Conservation (phyloP, 2,329 filamentous ascomycete species). For the Fusarium lyarnte region DNA sequence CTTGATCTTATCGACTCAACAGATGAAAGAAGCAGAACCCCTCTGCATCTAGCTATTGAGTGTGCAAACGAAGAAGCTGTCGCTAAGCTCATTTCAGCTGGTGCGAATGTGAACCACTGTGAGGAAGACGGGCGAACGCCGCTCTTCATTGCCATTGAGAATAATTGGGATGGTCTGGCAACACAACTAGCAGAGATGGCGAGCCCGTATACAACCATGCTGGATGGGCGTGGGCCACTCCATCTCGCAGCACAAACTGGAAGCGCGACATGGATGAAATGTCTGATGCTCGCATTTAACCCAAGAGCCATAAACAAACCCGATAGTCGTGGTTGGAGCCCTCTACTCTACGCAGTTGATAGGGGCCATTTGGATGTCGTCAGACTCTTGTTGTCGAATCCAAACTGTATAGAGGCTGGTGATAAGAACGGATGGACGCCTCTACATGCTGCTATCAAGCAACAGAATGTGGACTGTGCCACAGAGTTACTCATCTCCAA, state of each 20-base stretch:
- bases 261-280: neutral
- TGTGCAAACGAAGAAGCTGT: neutral
- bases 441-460: neutral
- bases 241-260: neutral
- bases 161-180: neutral
- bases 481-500: accelerated
- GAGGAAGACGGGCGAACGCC: neutral
- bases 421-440: neutral
- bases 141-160: neutral
- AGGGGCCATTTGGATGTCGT: neutral
- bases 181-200: neutral
- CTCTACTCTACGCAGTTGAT: neutral
- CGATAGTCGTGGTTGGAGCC: accelerated
- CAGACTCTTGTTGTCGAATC: neutral
- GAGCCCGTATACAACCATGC: accelerated
- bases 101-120: neutral
- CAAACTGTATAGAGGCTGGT: neutral
- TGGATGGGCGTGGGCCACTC: accelerated
- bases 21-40: neutral
- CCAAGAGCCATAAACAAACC: neutral
- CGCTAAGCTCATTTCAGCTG: accelerated
- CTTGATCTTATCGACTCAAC: neutral
- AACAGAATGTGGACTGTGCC: accelerated
- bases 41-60: neutral
- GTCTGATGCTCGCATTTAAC: neutral